Evolutionary conservation across 2,329 filamentous ascomycete genomes (phyloP).

Genomic region (Tolypocladium pustulatum): DNA sequence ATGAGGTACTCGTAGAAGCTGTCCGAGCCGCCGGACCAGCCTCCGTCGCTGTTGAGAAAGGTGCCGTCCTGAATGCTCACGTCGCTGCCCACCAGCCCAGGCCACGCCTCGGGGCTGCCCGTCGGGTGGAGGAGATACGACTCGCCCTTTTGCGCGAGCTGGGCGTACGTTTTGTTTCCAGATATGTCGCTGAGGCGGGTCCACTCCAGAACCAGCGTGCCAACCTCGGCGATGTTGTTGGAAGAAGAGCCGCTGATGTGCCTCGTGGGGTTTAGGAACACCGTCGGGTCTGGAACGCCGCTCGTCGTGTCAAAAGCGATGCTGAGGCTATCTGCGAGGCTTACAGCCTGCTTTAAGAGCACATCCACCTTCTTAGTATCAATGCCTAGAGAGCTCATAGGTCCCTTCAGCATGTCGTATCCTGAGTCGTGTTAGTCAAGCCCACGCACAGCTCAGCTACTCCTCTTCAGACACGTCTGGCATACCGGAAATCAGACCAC

Average conservation of each 20-base stretch:
- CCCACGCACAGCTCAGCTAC: neutral
- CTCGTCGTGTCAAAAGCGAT: slow-evolving; percentile 69
- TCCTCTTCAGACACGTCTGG: neutral
- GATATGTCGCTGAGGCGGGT: slow-evolving; percentile 68
- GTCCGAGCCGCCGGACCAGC: slow-evolving; percentile 69
- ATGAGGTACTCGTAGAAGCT: slow-evolving; percentile 85
- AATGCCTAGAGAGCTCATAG: slow-evolving; percentile 39
- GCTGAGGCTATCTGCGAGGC: slow-evolving; percentile 61
- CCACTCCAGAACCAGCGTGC: slow-evolving; percentile 78
- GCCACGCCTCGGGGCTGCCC: slow-evolving; percentile 56
- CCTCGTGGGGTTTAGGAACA: slow-evolving; percentile 47
- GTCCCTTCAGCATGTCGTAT: slow-evolving; percentile 63
- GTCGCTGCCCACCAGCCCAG: slow-evolving; percentile 61
- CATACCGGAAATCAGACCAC: slow-evolving; percentile 63
- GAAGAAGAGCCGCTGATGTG: slow-evolving; percentile 36
- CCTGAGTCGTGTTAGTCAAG: slow-evolving; percentile 23
- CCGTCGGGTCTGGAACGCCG: slow-evolving; percentile 62
- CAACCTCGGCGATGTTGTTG: slow-evolving; percentile 68
- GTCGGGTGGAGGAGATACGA: slow-evolving; percentile 56
- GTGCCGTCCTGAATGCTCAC: slow-evolving; percentile 54
- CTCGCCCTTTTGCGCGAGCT: slow-evolving; percentile 57
- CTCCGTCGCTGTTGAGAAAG: slow-evolving; percentile 57
- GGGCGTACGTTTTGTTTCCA: slow-evolving; percentile 53
- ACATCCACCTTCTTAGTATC: slow-evolving; percentile 36
- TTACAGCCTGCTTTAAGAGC: slow-evolving; percentile 56